Evolutionary conservation across 352 stramenopile genomes (phyloP), one percentile per base, ranked within the genome.

Genomic region (Phytophthora kernoviae): DNA sequence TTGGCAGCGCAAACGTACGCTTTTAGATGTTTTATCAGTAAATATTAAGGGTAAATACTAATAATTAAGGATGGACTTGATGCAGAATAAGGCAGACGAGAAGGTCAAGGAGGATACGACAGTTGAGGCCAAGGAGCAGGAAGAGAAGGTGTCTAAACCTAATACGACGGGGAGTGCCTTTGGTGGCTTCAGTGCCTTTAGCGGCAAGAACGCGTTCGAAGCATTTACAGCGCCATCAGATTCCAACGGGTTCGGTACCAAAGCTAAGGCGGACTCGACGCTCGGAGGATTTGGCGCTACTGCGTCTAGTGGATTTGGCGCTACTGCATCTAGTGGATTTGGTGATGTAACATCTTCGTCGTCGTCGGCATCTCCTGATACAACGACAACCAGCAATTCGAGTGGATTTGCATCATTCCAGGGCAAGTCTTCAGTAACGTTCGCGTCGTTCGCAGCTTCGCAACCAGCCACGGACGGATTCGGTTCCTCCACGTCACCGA

Each of bases 381-480:
- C 50, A 12, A 20, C 47, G 11, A 52, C 51, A 2, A 2, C 44
- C 15, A 68, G 27, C 12, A 61, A 40, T 8, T 77, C 62, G 18
- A 68, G 69, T 27, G 80, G 83, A 42, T 92, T 92, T 37, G 73
- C 78, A 41, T 75, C 68, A 1, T 88, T 88, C 54, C 75, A 85
- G 54, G 70, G 47, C 47, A 67, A 75, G 8, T 61, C 68, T 1
- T 45, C 58, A 18, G 65, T 74, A 33, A 81, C 77, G 22, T 90
- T 89, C 52, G 72, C 70, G 20, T 81, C 74, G n/a, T 85, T 91
- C 54, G 76, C 78, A 34, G 63, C 74, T 43, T 48, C 62, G 26
- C 69, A 81, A 9, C 47, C 68, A 27, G 62, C 70, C 18, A 69
- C 70, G 6, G 75, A 72, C 27, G 73, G 63, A 17, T 83, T 83